Conservation (phyloP, 192 early-diverging fungal genomes). For the Dissophora ornata region DNA sequence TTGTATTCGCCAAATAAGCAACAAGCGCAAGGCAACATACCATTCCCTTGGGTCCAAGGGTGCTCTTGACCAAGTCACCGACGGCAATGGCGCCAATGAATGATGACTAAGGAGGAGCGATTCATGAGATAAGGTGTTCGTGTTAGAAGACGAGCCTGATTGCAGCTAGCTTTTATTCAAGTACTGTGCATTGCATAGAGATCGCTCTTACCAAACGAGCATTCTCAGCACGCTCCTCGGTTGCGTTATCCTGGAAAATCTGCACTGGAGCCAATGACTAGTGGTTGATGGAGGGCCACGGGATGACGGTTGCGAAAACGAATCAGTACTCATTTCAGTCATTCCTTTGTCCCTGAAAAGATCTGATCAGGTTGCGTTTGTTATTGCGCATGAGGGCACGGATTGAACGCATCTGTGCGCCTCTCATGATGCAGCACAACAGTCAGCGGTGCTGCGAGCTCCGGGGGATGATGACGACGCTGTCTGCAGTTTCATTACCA, state of each 20-base stretch:
- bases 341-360: background rate
- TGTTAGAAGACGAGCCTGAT: no score
- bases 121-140: no score
- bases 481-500: background rate
- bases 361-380: background rate
- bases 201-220: conserved; percentile 86
- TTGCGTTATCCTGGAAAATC: conserved; percentile 94
- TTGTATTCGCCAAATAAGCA: background rate
- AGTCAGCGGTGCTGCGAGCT: background rate
- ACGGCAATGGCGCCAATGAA: conserved; percentile 99
- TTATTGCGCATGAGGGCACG: no score
- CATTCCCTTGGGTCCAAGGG: conserved; percentile 99
- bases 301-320: background rate
- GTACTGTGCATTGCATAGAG: background rate
- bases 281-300: no score
- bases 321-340: background rate
- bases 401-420: no score
- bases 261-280: conserved; percentile 84
- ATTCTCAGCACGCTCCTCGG: conserved; percentile 97
- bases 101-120: conserved; percentile 68
- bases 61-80: conserved; percentile 97
- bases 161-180: no score
- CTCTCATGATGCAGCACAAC: no score
- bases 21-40: conserved; percentile 54
- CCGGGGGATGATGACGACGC: background rate